A percentile compares a stretch with the other conserved stretches of the same genome.
Evolutionary conservation across 2,329 filamentous ascomycete species (phyloP).

Genomic region (Pseudocercospora eumusae): DNA sequence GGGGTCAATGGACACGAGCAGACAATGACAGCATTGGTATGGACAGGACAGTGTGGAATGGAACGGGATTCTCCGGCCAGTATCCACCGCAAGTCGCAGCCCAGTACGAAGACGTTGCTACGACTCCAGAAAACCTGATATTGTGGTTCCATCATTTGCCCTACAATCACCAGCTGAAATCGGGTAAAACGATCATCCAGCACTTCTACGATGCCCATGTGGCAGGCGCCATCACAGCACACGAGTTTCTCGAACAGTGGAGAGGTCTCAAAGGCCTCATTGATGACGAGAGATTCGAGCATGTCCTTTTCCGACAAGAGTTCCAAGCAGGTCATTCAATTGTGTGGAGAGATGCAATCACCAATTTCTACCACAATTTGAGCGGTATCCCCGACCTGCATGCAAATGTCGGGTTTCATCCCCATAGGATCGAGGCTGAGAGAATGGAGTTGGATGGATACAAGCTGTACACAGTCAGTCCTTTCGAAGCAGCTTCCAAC

Average conservation of each 20-base stretch:
- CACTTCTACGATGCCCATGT: constrained; percentile 68
- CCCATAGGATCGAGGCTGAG: constrained; percentile 69
- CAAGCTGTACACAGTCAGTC: constrained; percentile 54
- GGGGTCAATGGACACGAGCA: constrained; percentile 73
- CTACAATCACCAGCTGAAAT: constrained; percentile 64
- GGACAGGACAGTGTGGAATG: constrained; percentile 69
- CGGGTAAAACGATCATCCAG: constrained; percentile 67
- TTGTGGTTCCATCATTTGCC: constrained; percentile 75
- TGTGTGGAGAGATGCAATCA: constrained; percentile 70
- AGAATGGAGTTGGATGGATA: constrained; percentile 64
- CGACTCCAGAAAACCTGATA: constrained; percentile 67
- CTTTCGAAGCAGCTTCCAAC: constrained; percentile 62
- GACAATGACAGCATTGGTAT: constrained; percentile 63
- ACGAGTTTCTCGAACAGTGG: constrained; percentile 60
- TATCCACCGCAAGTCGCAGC: constrained; percentile 63
- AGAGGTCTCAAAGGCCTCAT: constrained; percentile 56
- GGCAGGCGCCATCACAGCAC: constrained; percentile 59
- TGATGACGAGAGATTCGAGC: constrained; percentile 61
- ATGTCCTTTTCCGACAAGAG: constrained; percentile 59
- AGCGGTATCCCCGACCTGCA: constrained; percentile 61
- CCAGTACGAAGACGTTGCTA: constrained; percentile 61
- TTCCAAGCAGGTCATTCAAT: constrained; percentile 71
- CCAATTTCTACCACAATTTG: constrained; percentile 63
- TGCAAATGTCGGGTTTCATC: constrained; percentile 61
- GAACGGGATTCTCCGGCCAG: constrained; percentile 65